Percentiles rank a stretch among this genome's conserved stretches.
Evolutionary conservation across 1,284 basidiomycete genomes (phyloP).

Genomic region (Rhodotorula sp.): DNA sequence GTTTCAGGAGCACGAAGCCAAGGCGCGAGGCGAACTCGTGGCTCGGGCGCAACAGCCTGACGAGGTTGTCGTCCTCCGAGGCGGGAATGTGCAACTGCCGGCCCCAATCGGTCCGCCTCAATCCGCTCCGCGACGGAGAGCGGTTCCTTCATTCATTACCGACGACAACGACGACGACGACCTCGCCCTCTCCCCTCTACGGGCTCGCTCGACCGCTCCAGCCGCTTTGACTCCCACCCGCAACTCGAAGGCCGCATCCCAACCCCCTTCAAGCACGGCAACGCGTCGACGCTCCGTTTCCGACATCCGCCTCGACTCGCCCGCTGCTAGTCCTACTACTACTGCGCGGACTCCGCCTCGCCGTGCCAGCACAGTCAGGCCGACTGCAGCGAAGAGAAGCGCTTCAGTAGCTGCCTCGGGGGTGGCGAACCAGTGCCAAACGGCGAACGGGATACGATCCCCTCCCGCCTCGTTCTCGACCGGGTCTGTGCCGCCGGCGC

Average conservation of each 20-base stretch:
- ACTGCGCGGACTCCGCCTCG: no score
- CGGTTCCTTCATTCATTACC: not conserved
- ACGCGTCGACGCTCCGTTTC: not conserved
- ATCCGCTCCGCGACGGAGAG: not conserved
- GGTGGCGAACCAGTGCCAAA: not conserved
- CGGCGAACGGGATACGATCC: not conserved
- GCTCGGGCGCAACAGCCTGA: not conserved
- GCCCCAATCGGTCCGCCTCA: not conserved
- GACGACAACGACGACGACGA: constrained; percentile 9
- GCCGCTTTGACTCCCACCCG: not conserved
- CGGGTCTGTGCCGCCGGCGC: not conserved
- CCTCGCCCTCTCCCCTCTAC: not conserved
- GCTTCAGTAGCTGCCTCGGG: not conserved
- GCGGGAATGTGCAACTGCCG: not conserved
- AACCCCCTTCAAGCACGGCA: constrained; percentile 3
- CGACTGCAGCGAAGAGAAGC: not conserved
- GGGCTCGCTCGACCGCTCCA: not conserved
- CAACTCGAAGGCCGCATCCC: not conserved
- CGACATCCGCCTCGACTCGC: not conserved
- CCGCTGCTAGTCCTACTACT: not conserved
- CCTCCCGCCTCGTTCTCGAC: not conserved
- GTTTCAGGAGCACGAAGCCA: constrained; percentile 15
- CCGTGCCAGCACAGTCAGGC: not conserved
- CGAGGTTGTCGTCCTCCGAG: not conserved
- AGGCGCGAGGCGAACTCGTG: not conserved